Percentiles rank a stretch among this genome's conserved stretches.
phyloP scores from a whole-genome alignment of 768 basidiomycete species.

The Suillus variegatus region DNA sequence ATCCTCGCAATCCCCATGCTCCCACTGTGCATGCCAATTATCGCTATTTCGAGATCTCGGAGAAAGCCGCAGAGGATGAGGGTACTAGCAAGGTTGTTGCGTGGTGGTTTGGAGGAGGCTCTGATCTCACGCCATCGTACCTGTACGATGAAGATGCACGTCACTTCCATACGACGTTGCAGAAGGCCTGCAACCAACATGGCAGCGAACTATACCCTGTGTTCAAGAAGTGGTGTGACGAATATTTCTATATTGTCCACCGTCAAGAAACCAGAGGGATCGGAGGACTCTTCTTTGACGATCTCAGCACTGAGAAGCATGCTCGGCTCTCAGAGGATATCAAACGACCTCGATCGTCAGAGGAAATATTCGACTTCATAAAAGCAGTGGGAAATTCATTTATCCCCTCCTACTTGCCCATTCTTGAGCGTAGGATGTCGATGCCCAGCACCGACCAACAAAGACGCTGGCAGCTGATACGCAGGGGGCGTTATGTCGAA shows the following conservation, averaged over 20 bases:
- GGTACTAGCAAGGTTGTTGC: constrained; percentile 61
- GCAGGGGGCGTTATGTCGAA: constrained; percentile 93
- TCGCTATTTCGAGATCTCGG: constrained; percentile 93
- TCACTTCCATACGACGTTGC: constrained; percentile 84
- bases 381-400: constrained; percentile 76
- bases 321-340: constrained; percentile 50
- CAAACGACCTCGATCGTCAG: constrained; percentile 55
- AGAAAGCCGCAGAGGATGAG: constrained; percentile 39
- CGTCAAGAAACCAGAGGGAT: constrained; percentile 84
- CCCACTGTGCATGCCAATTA: constrained; percentile 97
- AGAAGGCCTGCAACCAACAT: constrained; percentile 74
- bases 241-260: constrained; percentile 94
- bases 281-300: constrained; percentile 97
- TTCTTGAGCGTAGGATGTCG: constrained; percentile 60
- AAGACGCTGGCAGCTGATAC: constrained; percentile 90
- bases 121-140: constrained; percentile 93
- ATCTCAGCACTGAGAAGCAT: constrained; percentile 71
- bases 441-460: constrained; percentile 63
- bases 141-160: constrained; percentile 83
- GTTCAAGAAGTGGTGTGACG: constrained; percentile 97
- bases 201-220: constrained; percentile 65
- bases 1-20: constrained; percentile 90
- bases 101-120: constrained; percentile 99
- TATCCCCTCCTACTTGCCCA: constrained; percentile 87
- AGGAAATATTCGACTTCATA: constrained; percentile 78